Evolutionary conservation across 2,329 filamentous ascomycete genomes (phyloP).

Genomic region (Calonectria pseudoturangicola): DNA sequence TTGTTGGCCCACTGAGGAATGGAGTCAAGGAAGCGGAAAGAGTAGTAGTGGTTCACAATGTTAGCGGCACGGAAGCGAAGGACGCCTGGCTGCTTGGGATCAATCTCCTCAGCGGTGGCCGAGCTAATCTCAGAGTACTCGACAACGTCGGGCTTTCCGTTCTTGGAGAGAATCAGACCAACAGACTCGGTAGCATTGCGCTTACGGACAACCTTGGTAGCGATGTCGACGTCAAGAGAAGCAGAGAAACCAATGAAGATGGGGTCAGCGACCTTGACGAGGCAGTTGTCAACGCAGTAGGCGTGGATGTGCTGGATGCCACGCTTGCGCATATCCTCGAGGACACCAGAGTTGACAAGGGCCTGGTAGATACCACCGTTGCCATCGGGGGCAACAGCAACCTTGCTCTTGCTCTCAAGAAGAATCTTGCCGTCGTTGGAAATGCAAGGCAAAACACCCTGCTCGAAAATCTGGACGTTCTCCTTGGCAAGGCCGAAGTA

Average conservation of each 20-base stretch:
- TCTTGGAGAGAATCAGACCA: constrained; percentile 94
- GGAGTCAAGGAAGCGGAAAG: constrained; percentile 91
- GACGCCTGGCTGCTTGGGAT: constrained; percentile 85
- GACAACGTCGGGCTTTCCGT: constrained; percentile 96
- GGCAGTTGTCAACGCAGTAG: constrained; percentile 99
- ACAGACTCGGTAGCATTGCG: constrained; percentile 97
- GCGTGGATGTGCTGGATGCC: constrained; percentile 96
- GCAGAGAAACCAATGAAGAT: constrained; percentile 96
- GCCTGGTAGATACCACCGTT: constrained; percentile 98
- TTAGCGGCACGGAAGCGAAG: constrained; percentile 98
- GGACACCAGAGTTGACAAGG: constrained; percentile 85
- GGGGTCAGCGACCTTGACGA: constrained; percentile 99
- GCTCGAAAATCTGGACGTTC: constrained; percentile 95
- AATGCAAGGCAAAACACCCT: constrained; percentile 96
- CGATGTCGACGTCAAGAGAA: constrained; percentile 91
- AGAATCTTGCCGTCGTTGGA: constrained; percentile 98
- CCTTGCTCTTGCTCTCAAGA: constrained; percentile 90
- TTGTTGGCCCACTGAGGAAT: constrained; percentile 91
- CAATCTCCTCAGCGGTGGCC: constrained; percentile 90
- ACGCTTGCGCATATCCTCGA: constrained; percentile 90
- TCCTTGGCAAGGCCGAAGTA: constrained; percentile 92
- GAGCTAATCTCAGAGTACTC: constrained; percentile 98
- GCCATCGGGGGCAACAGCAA: constrained; percentile 96
- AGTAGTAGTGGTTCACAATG: constrained; percentile 99
- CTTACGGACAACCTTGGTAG: constrained; percentile 99